These are phyloP conservation scores for Eucalyptus brandiana DNA, from an alignment of 345 rosid species.

Conservation along the genomic window DNA sequence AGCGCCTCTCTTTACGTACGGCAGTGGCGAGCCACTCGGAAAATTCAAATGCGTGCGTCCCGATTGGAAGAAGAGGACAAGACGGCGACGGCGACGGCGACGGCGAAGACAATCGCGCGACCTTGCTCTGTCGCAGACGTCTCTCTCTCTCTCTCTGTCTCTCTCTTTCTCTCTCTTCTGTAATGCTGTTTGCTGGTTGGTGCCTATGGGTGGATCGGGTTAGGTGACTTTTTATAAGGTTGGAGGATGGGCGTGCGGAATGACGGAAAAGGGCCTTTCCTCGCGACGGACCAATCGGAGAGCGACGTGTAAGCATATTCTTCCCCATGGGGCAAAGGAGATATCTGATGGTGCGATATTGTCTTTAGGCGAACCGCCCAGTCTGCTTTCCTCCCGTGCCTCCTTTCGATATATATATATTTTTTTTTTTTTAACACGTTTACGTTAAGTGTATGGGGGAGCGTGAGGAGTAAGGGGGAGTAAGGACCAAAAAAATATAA, in stretches of 20 bases:
- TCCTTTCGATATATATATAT: too few relatives aligned
- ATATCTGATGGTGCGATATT: fast-evolving
- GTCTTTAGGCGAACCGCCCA: neutral
- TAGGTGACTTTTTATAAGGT: neutral
- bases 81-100: neutral
- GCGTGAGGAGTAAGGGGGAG: too few relatives aligned
- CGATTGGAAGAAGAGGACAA: neutral
- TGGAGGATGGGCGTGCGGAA: neutral
- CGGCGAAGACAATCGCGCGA: neutral
- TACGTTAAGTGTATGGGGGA: too few relatives aligned
- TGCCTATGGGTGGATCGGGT: neutral
- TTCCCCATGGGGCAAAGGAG: neutral
- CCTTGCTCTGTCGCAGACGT: neutral
- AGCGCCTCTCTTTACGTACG: neutral
- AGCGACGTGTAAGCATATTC: neutral
- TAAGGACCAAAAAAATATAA: too few relatives aligned
- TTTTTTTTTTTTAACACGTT: too few relatives aligned
- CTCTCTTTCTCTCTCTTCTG: neutral
- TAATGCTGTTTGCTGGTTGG: neutral
- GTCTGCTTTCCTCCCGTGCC: too few relatives aligned
- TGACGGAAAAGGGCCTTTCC: neutral
- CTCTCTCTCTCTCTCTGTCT: neutral
- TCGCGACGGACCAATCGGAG: neutral
- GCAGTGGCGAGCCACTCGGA: neutral
- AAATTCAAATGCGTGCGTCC: neutral